phyloP scores from a whole-genome alignment of 2,329 filamentous ascomycete species.

The Alternaria gaisen region DNA sequence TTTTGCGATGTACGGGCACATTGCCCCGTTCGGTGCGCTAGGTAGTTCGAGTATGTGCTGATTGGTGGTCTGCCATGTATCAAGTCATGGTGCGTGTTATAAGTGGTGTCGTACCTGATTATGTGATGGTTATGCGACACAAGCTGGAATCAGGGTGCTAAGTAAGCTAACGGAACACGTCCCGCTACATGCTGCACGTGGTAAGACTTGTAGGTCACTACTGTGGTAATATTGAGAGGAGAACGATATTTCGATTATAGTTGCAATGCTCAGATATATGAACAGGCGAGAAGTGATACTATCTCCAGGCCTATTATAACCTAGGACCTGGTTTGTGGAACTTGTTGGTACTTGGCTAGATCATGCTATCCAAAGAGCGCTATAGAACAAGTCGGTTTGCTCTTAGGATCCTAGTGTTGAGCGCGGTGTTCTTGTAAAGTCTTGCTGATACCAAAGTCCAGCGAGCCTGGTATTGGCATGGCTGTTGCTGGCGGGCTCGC shows the following conservation, averaged over 20 bases:
- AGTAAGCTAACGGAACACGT: background rate
- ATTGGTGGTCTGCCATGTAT: background rate
- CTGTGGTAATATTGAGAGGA: constrained; percentile 7
- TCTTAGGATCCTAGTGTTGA: background rate
- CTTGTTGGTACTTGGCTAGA: background rate
- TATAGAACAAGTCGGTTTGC: background rate
- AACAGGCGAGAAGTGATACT: background rate
- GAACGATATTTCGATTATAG: constrained; percentile 7
- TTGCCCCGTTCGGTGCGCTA: constrained; percentile 10
- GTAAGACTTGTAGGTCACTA: background rate
- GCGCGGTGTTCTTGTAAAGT: background rate
- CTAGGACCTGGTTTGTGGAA: background rate
- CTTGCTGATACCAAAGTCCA: background rate
- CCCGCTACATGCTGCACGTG: constrained; percentile 1
- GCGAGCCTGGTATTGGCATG: background rate
- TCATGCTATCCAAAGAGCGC: background rate
- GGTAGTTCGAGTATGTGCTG: background rate
- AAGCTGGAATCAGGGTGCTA: constrained; percentile 3
- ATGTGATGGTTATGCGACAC: constrained; percentile 17
- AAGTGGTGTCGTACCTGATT: constrained; percentile 21
- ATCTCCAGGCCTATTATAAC: background rate
- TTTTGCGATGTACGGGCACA: constrained; percentile 12
- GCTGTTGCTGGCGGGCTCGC: background rate
- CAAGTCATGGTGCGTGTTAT: background rate
- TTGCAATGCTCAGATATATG: background rate